Evolutionary conservation across 768 basidiomycete genomes (phyloP).

Genomic region (Hericium rajendrae): DNA sequence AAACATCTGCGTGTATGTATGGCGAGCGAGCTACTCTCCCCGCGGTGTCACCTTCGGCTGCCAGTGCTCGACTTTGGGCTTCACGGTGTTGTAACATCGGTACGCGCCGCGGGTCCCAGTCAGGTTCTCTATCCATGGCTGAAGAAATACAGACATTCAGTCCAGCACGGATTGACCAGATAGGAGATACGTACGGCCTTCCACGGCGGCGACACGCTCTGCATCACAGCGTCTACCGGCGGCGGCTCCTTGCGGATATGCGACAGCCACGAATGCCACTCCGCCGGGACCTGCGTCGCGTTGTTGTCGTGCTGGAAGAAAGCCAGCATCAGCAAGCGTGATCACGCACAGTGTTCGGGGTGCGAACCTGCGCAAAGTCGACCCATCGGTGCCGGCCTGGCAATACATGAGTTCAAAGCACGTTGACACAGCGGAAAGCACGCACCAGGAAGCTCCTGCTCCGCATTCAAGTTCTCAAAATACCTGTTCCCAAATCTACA

Average conservation of each 20-base stretch:
- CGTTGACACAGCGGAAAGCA: neutral
- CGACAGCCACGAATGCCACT: constrained; percentile 94
- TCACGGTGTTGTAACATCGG: constrained; percentile 79
- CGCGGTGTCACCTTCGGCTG: constrained; percentile 60
- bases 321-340: neutral
- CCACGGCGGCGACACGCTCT: constrained; percentile 68
- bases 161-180: neutral
- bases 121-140: constrained; percentile 84
- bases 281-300: constrained; percentile 88
- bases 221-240: constrained; percentile 60
- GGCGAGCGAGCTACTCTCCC: constrained; percentile 17
- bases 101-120: constrained; percentile 91
- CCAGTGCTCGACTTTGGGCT: constrained; percentile 79
- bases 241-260: constrained; percentile 86
- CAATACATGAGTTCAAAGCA: neutral
- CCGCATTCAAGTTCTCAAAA: constrained; percentile 82
- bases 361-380: constrained; percentile 74
- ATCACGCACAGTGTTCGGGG: neutral
- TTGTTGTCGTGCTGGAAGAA: constrained; percentile 65
- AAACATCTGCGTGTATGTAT: neutral
- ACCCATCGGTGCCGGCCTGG: constrained; percentile 95
- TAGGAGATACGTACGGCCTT: constrained; percentile 51
- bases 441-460: constrained; percentile 83
- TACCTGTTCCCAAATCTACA: constrained; percentile 87
- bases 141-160: neutral